phyloP scores from a whole-genome alignment of 2,329 filamentous ascomycete genomes.

The Penicillium griseofulvum region DNA sequence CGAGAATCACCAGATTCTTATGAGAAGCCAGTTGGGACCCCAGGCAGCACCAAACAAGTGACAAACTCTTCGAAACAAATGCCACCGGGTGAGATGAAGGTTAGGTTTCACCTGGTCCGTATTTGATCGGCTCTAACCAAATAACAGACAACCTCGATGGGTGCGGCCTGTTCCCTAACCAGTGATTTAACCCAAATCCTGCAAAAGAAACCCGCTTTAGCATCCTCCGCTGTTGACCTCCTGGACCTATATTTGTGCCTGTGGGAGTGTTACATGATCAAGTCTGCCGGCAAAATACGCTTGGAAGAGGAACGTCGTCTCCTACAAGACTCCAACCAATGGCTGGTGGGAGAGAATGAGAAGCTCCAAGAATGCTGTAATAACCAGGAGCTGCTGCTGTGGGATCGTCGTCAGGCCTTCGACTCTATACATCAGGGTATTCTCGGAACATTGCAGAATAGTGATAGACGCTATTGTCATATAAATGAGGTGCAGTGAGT shows the following conservation, averaged over 20 bases:
- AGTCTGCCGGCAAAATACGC: conserved; percentile 6
- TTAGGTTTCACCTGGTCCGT: too few species aligned
- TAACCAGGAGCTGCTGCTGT: background rate
- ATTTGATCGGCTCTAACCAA: too few species aligned
- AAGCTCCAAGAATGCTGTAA: background rate
- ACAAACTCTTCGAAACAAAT: too few species aligned
- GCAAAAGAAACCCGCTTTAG: background rate
- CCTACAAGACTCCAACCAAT: background rate
- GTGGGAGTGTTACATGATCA: conserved; percentile 6
- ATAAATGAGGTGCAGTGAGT: background rate
- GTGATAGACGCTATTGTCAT: background rate
- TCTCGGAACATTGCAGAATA: background rate
- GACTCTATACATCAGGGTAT: background rate
- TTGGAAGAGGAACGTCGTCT: conserved; percentile 2
- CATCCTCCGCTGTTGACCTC: background rate
- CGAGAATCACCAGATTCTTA: too few species aligned
- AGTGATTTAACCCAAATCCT: background rate
- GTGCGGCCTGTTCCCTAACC: background rate
- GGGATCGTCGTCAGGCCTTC: background rate
- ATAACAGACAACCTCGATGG: conserved; percentile 22
- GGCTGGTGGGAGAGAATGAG: background rate
- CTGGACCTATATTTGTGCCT: conserved; percentile 8
- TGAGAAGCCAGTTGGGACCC: too few species aligned
- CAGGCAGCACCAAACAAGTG: too few species aligned
- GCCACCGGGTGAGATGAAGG: too few species aligned